Base-by-base conservation (phyloP, 1,139 yeast genomes). In the Zhuliangozyma parablackwelliae region DNA sequence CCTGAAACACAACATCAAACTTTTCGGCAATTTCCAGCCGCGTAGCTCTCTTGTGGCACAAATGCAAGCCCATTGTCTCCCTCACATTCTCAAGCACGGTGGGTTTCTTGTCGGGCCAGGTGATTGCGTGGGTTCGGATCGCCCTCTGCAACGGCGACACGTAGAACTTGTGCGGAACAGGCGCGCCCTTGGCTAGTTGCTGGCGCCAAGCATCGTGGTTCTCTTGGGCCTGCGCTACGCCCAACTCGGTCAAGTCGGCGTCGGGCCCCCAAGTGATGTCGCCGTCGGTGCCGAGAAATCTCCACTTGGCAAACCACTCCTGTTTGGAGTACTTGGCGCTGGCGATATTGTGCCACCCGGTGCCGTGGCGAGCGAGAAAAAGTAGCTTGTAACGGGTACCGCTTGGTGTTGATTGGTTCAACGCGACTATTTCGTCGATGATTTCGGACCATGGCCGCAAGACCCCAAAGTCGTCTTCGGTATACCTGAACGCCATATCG, bases 341-440 rank as follows among this genome's bases (percentile, higher is more conserved):
- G 2, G 82, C 86, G 20, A 72, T 61, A 47, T 85, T 85, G 51
- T 84, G 92, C 57, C 66, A 77, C 0, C 94, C 94, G 57, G 84
- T 85, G 7, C 94, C 94, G 50, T 85, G 94, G 41, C 95, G 67
- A 1, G 86, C 89, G 36, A 82, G 61, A 37, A 79, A 70, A 6
- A 83, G 45, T 30, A 83, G 53, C 53, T 82, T 82, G 54, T 80
- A 79, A 20, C 52, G 52, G 26, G 59, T 70, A 37, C 69, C 61
- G 1, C 35, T 45, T 1, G 51, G 54, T 3, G 68, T 55, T 2
- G 45, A 23, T 1, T 42, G 44, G 44, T 78, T 76, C 42, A 78
- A 56, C 7, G 53, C 41, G 0, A 55, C 42, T 10, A 81, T 40
- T 21, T 65, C 57, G 0, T 36, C 35, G 2, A 61, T 37, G 10